These are phyloP conservation scores for Erigeron canadensis DNA, from an alignment of 129 eudicot species.

Conservation along the genomic window DNA sequence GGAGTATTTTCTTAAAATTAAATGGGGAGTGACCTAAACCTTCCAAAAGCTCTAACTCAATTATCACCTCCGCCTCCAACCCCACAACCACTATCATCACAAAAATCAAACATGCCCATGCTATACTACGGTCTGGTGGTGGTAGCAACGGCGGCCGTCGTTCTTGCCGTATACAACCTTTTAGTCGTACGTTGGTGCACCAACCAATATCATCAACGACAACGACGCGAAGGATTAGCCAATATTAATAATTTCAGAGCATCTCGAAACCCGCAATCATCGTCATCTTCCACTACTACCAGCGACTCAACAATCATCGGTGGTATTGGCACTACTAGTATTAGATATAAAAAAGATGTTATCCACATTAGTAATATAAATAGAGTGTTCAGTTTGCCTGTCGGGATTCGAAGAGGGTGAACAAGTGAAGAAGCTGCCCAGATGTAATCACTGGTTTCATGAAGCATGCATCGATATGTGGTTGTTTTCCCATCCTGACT, in stretches of 20 bases:
- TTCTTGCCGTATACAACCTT: slow-evolving; percentile 60
- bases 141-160: slow-evolving; percentile 55
- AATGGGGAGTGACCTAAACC: slow-evolving; percentile 26
- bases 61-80: slow-evolving; percentile 32
- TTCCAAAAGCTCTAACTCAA: slow-evolving; percentile 20
- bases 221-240: no score
- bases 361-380: no score
- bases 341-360: slow-evolving; percentile 56
- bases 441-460: slow-evolving; percentile 71
- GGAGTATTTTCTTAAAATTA: no score
- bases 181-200: slow-evolving; percentile 52
- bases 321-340: no score
- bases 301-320: no score
- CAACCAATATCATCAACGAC: no score
- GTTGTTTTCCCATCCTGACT: slow-evolving; percentile 64
- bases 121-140: slow-evolving; percentile 73
- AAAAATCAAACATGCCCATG: slow-evolving; percentile 40
- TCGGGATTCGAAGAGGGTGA: slow-evolving; percentile 74
- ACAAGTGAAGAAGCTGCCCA: slow-evolving; percentile 54
- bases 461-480: slow-evolving; percentile 80
- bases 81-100: background rate
- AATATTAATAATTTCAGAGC: no score
- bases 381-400: slow-evolving; percentile 72
- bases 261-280: no score
- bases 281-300: no score